phyloP scores from a whole-genome alignment of 495 filamentous ascomycete genomes.

The Neurospora discreta region DNA sequence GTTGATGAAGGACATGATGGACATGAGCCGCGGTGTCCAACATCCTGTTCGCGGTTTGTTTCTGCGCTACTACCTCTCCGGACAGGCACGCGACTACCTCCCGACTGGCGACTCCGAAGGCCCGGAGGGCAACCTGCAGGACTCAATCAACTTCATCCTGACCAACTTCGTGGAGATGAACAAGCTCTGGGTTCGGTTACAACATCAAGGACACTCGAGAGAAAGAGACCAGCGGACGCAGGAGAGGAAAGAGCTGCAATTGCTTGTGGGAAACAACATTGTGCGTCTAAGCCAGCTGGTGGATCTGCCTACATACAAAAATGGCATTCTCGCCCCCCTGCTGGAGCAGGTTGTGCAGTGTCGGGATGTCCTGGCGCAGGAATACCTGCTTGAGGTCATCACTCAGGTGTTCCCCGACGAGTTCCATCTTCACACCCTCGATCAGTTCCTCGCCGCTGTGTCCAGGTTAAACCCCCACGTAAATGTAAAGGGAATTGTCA shows the following conservation, averaged over 20 bases:
- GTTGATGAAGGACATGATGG: conserved; percentile 99
- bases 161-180: conserved; percentile 99
- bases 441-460: conserved; percentile 85
- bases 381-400: conserved; percentile 94
- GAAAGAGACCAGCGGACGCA: conserved; percentile 88
- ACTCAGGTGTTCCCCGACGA: conserved; percentile 99
- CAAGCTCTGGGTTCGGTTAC: conserved; percentile 94
- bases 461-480: conserved; percentile 88
- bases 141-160: conserved; percentile 92
- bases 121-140: conserved; percentile 92
- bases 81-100: conserved; percentile 82
- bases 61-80: conserved; percentile 87
- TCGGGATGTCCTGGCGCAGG: conserved; percentile 90
- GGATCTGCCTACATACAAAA: conserved; percentile 86
- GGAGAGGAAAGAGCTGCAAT: conserved; percentile 87
- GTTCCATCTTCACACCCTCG: conserved; percentile 91
- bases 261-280: conserved; percentile 91
- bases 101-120: conserved; percentile 76
- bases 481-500: conserved; percentile 95
- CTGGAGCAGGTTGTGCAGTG: conserved; percentile 97
- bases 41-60: conserved; percentile 93
- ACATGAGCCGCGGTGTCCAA: conserved; percentile 97
- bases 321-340: conserved; percentile 76
- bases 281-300: conserved; percentile 92
- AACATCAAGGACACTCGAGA: conserved; percentile 93